Evolutionary conservation across 2,329 filamentous ascomycete genomes (phyloP), one percentile per base, ranked within the genome.

Genomic region (Aspergillus jensenii): DNA sequence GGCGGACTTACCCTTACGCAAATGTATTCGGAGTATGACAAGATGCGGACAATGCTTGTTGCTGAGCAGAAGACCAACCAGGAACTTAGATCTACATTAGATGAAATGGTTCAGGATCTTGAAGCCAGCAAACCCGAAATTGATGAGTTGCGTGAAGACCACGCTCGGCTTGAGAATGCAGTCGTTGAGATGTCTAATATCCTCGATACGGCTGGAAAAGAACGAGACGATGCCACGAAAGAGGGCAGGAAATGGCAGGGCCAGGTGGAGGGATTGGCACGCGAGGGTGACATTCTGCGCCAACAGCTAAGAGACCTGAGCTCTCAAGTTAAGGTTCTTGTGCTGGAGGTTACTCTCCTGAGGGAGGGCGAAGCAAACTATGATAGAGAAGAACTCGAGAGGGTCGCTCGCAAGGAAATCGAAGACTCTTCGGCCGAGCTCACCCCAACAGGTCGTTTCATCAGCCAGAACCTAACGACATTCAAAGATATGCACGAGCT

Each of bases 261-360:
- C n/a, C 84, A 90, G 56, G 82, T 92, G 55, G 82, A 83, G 58
- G 84, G 84, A 17, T 74, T 82, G 25, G 74, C 77, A 6, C 82
- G 80, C 46, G 92, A 98, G 75, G 82, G 84, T 33, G 87, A 90
- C 59, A 90, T 97, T 40, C 80, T 96, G 23, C 89, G 89, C 52
- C 90, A 92, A 63, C 92, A 97, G 71, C 81, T 98, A 8, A 89
- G 93, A 35, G 95, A 98, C 73, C 83, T 96, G 19, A 92, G 92
- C 67, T 88, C 90, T 1, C 93, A 99, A 74, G 86, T 97, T 62
- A 96, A 96, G 73, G 88, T 96, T 70, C 83, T 99, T 6, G 83
- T 97, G 4, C 90, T 96, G 74, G 93, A 96, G 73, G 83, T 92
- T 57, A 88, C 96, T 68, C 87, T 90, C 19, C 59, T 74, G 56